Base-by-base conservation (phyloP, 202 grass and related monocot genomes). In the Panicum virgatum region DNA sequence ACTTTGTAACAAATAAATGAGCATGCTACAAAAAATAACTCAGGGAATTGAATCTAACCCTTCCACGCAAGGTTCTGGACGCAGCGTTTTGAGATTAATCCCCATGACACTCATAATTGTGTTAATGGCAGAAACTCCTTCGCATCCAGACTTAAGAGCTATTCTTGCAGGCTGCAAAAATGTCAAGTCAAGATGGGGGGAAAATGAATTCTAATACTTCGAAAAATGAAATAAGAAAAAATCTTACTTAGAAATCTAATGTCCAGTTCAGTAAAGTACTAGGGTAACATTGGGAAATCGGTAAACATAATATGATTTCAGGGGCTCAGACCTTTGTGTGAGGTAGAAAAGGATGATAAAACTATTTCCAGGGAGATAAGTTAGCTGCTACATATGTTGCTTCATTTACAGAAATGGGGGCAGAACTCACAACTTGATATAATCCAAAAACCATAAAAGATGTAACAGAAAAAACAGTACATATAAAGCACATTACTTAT, bases 51-150 rank as follows among this genome's bases (percentile, higher is more conserved):
- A 78, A 87, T 86, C 85, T 87, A 80, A 96, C 96, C 93, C 96
- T 76, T 96, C 92, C 6, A 96, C 92, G 27, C 87, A 92, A 76
- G 96, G 92, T 83, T 98, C 91, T 3, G 96, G 96, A 36, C 85
- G 92, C 81, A 96, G 72, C 43, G 91, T 99, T 75, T 94, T 90
- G 62, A 96, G 89, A 87, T 99, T 65, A 53, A 99, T 99, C 32
- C 92, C 96, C 96, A 99, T 99, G 27, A 98, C 91, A 57, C 93
- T 99, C 96, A 99, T 92, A 62, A 99, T 99, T 76, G 96, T 99
- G 83, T 99, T 99, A 80, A 99, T 99, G 76, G 93, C 96, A 83
- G 93, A 80, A 64, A 99, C 75, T 47, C 91, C 96, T 87, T 99
- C 96, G 73, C 90, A 96, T 85, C 91, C 93, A 70, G 89, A 92